Conservation (phyloP, 129 eudicot genomes). For the sunflower (Helianthus annuus) region HanXRQr2.0-SUNRISE NC_035440.2:28029243-28029742, state of each 20-base stretch:
- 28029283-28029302: neutral
- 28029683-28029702: too few species aligned
- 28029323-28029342: slow-evolving; percentile 13
- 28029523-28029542: slow-evolving; percentile 15
- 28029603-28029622: slow-evolving; percentile 1
- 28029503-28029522: slow-evolving; percentile 3
- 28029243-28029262: neutral
- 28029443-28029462: slow-evolving; percentile 28
- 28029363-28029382: slow-evolving; percentile 15
- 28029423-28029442: slow-evolving; percentile 3
- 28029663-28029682: too few species aligned
- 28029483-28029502: neutral
- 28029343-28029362: slow-evolving; percentile 33
- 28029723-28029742: too few species aligned
- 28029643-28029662: too few species aligned
- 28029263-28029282: neutral
- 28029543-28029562: neutral
- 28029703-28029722: too few species aligned
- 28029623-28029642: too few species aligned
- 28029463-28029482: neutral
- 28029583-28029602: slow-evolving; percentile 3
- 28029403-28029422: slow-evolving; percentile 18
- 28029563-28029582: neutral
- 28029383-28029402: neutral
- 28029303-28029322: slow-evolving; percentile 5